Evolutionary conservation across 495 filamentous ascomycete species (phyloP), one percentile per base, ranked within the genome.

Genomic region (Hypoxylon trugodes): DNA sequence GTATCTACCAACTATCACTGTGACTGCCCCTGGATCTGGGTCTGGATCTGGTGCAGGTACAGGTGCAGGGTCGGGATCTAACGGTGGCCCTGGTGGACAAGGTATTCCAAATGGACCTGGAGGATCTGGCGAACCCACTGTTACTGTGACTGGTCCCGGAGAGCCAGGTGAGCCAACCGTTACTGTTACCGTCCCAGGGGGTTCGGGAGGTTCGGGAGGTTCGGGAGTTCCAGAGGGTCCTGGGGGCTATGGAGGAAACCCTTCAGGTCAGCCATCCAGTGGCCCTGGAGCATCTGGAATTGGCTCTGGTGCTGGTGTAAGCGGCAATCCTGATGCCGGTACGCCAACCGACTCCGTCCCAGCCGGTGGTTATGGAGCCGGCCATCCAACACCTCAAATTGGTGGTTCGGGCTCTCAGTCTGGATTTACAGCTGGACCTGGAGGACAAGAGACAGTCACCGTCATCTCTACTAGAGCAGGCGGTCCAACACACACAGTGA

Each of bases 1-100:
- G 28, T 51, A 37, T 30, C 24, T 52, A 8, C 57, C 63, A 35
- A 61, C 63, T 8, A 50, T 61, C 33, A 66, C 63, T 4, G 15
- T 66, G 10, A 61, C 58, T 8, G 52, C 50, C 4, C 61, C 59
- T 43, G n/a, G n/a, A n/a, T n/a, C n/a, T n/a, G n/a, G n/a, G n/a
- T n/a, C n/a, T n/a, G n/a, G n/a, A n/a, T n/a, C n/a, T n/a, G n/a
- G n/a, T n/a, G n/a, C n/a, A n/a, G n/a, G n/a, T n/a, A n/a, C n/a
- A n/a, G n/a, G n/a, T n/a, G n/a, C 42, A 55, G 28, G 59, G 35
- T 3, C 51, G 32, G 56, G 56, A 42, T 32, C 63, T 3, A 57
- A 52, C 15, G 57, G 63, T 22, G 51, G 57, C 8, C 13, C 63
- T 33, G 63, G 56, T 46, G 63, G 63, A 3, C 63, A 66, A 61